A percentile compares a stretch with the other conserved stretches of the same genome.
Evolutionary conservation across 1,139 yeast species (phyloP).

Genomic region (Lodderomyces orthopsilosis): DNA sequence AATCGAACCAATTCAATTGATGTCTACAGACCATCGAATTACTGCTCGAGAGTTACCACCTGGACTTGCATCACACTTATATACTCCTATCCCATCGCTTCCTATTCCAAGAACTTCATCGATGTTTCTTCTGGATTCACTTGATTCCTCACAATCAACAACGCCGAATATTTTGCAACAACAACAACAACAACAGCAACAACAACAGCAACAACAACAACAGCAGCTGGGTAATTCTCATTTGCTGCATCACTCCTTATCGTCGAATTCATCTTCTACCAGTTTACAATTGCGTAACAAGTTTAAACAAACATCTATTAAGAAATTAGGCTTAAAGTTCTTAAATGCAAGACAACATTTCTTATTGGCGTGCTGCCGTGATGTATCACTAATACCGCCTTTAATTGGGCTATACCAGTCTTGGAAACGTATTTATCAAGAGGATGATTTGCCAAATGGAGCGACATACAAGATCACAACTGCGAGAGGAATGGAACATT

Average conservation of each 20-base stretch:
- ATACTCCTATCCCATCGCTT: conserved; percentile 15
- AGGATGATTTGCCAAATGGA: conserved; percentile 15
- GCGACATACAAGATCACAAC: conserved; percentile 31
- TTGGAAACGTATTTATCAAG: conserved; percentile 45
- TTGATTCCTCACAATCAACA: conserved; percentile 8
- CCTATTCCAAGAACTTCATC: conserved; percentile 12
- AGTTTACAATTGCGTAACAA: conserved; percentile 1
- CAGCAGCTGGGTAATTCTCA: neutral
- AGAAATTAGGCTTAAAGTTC: conserved; percentile 60
- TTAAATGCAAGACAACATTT: conserved; percentile 76
- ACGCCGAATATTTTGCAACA: conserved; percentile 1
- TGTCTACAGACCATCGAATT: neutral
- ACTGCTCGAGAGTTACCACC: neutral
- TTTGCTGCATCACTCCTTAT: neutral
- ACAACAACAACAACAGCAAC: neutral
- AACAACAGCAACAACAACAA: neutral
- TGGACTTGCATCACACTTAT: conserved; percentile 8
- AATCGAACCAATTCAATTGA: neutral
- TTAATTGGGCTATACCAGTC: conserved; percentile 55
- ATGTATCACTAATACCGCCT: conserved; percentile 67
- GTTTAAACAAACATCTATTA: conserved; percentile 25
- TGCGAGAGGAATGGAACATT: conserved; percentile 67
- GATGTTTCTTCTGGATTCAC: conserved; percentile 12
- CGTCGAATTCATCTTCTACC: neutral
- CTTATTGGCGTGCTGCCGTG: conserved; percentile 69